Evolutionary conservation across 2,329 filamentous ascomycete genomes (phyloP), one percentile per base, ranked within the genome.

Genomic region (Fusarium xylarioides): DNA sequence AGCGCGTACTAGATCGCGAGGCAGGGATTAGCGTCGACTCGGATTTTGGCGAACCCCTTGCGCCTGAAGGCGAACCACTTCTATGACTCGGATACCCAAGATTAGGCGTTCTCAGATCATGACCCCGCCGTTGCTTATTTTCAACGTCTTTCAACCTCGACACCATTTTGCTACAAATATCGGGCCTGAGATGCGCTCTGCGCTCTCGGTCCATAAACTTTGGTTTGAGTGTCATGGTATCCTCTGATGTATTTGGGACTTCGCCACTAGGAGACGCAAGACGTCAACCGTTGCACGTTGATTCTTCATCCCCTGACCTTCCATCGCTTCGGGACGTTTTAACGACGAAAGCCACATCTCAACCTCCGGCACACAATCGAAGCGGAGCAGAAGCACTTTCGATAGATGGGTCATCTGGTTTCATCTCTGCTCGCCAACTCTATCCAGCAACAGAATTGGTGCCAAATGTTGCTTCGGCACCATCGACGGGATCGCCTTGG

Each of bases 241-340:
- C 81, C 55, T 75, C 80, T 60, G 76, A 81, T 57, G 77, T 73
- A 49, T 81, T 81, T 63, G 67, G 74, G 32, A 79, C 83, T 62
- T 78, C 79, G 60, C 71, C 78, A 52, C 52, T 76, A 68, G 74
- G 80, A 63, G 80, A 74, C 55, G 70, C 81, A 78, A 81, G 71
- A 74, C 80, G 63, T 68, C 79, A 62, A 76, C 81, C 63, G 15
- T 74, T 80, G 23, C 73, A 80, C 35, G 63, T 79, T 35, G 69
- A 77, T 14, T 87, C 87, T 0, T 89, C 87, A 1, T 89, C 88
- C 9, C 87, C 88, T n/a, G 83, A 83, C n/a, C 79, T 90, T 1
- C 89, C 89, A 7, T 84, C 88, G 1, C 79, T 90, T 0, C 82
- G 82, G 42, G 84, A 89, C 6, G 77, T 90, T 15, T 71, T 87